Conservation (phyloP, 768 basidiomycete species). For the Rickenella mellea region DNA sequence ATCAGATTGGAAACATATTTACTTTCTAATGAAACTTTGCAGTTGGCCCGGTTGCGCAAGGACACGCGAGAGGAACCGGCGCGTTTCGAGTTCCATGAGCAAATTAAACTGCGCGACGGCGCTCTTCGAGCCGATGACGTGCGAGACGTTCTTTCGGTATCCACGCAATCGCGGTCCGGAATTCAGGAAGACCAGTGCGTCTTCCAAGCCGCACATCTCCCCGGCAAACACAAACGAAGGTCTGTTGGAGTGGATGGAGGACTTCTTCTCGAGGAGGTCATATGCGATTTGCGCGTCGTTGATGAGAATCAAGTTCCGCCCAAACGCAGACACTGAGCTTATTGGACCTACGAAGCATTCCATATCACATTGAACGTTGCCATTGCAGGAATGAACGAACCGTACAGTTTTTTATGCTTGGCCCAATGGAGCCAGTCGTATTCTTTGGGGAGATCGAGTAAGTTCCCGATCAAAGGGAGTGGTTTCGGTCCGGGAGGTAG, state of each 20-base stretch:
- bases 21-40: constrained; percentile 1
- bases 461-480: constrained; percentile 3
- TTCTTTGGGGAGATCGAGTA: constrained; percentile 5
- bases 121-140: constrained; percentile 16
- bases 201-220: constrained; percentile 16
- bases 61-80: constrained; percentile 20
- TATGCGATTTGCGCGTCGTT: constrained; percentile 48
- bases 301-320: constrained; percentile 59
- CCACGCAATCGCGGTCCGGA: constrained; percentile 17
- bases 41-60: constrained; percentile 4
- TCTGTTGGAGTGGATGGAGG: constrained; percentile 68
- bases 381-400: not conserved
- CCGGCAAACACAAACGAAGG: constrained; percentile 59
- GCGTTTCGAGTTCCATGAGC: constrained; percentile 21
- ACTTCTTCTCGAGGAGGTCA: constrained; percentile 63
- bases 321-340: constrained; percentile 41
- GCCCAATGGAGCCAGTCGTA: constrained; percentile 56
- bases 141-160: constrained; percentile 20
- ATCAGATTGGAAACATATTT: not conserved
- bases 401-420: constrained; percentile 18
- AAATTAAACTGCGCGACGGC: constrained; percentile 16
- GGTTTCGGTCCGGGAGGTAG: constrained; percentile 26
- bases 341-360: not conserved
- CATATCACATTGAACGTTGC: not conserved
- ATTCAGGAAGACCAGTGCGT: constrained; percentile 12